phyloP scores from a whole-genome alignment of 345 rosid genomes.

The Theobroma cacao region DNA sequence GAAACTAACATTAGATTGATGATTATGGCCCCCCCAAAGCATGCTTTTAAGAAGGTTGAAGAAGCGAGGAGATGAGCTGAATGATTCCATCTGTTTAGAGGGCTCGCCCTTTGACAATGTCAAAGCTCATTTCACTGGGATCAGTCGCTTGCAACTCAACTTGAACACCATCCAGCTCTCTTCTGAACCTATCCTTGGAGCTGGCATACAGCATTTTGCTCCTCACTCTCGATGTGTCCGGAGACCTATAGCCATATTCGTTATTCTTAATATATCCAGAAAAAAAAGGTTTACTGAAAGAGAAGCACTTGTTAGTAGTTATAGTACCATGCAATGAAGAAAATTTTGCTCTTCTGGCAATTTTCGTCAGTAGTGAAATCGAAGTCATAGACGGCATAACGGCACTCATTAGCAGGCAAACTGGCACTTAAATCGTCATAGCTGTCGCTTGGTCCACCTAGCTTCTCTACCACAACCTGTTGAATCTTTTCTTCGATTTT shows the following conservation, averaged over 20 bases:
- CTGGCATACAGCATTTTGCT: slow-evolving; percentile 85
- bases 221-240: slow-evolving; percentile 60
- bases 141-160: slow-evolving; percentile 75
- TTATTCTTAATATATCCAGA: too few species aligned
- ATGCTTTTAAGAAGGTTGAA: not conserved
- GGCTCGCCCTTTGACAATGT: slow-evolving; percentile 56
- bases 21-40: slow-evolving; percentile 3
- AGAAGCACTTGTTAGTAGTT: not conserved
- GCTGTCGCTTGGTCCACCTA: slow-evolving; percentile 46
- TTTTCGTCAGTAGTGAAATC: slow-evolving; percentile 74
- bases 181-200: slow-evolving; percentile 75
- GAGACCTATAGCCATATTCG: slow-evolving; percentile 69
- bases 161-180: slow-evolving; percentile 71
- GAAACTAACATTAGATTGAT: not conserved
- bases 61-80: not conserved
- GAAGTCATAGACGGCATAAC: slow-evolving; percentile 70
- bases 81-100: slow-evolving; percentile 1
- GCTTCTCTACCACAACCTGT: slow-evolving; percentile 53
- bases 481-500: slow-evolving; percentile 62
- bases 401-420: slow-evolving; percentile 58
- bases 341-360: slow-evolving; percentile 75
- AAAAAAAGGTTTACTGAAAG: too few species aligned
- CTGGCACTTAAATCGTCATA: slow-evolving; percentile 55
- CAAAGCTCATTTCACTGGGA: slow-evolving; percentile 77
- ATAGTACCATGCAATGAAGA: slow-evolving; percentile 69